These are phyloP conservation scores for Pythium vanterpoolii DNA, from an alignment of 352 stramenopile genomes.

Conservation along the genomic window DNA sequence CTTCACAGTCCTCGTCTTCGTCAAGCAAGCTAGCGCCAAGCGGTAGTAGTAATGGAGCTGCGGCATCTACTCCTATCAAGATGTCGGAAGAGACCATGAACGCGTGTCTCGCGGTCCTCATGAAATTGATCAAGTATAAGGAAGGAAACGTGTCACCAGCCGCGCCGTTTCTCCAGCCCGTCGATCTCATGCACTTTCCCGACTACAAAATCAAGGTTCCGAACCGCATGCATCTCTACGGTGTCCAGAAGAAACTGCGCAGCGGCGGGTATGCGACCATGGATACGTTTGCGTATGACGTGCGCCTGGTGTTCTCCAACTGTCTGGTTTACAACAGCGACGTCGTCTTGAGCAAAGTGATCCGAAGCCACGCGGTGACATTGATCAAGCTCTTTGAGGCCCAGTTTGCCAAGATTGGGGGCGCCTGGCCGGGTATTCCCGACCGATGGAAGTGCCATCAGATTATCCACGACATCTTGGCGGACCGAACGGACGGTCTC, in stretches of 20 bases:
- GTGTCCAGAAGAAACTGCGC: constrained; percentile 80
- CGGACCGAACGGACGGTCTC: constrained; percentile 62
- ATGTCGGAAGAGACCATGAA: constrained; percentile 58
- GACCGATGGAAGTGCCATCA: constrained; percentile 85
- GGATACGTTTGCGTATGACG: constrained; percentile 69
- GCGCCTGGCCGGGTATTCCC: constrained; percentile 56
- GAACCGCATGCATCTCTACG: constrained; percentile 82
- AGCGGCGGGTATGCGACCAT: constrained; percentile 64
- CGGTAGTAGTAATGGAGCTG: background rate
- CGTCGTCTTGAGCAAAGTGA: constrained; percentile 77
- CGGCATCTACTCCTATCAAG: constrained; percentile 22
- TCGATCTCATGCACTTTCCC: constrained; percentile 78
- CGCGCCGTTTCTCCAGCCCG: constrained; percentile 75
- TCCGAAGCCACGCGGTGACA: constrained; percentile 78
- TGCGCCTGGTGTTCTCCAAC: constrained; percentile 86
- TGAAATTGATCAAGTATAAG: constrained; percentile 87
- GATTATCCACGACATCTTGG: constrained; percentile 77
- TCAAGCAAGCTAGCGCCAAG: background rate
- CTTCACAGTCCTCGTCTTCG: background rate
- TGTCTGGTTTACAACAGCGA: constrained; percentile 88
- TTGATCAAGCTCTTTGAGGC: constrained; percentile 83
- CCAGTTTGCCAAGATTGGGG: constrained; percentile 67
- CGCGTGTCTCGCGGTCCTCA: constrained; percentile 59
- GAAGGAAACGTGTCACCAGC: constrained; percentile 67
- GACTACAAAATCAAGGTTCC: constrained; percentile 85